A percentile compares a stretch with the other conserved stretches of the same genome.
Conservation (phyloP, 805 yeast genomes). For the Wickerhamiella occidentalis region DNA sequence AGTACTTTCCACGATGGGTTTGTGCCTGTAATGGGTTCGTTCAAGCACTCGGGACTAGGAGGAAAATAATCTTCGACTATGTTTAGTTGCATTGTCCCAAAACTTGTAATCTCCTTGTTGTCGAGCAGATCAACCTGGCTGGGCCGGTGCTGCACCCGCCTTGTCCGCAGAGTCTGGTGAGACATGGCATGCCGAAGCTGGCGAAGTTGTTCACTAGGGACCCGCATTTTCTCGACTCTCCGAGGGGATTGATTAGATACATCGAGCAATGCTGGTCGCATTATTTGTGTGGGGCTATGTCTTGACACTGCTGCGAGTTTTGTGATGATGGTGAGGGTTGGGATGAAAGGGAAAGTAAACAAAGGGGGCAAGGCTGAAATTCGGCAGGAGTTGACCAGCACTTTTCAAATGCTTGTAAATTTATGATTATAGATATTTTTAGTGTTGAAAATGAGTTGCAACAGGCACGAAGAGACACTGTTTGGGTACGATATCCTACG, state of each 20-base stretch:
- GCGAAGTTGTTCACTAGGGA: slow-evolving; percentile 14
- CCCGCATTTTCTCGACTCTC: slow-evolving; percentile 20
- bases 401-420: not conserved
- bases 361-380: not conserved
- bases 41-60: slow-evolving; percentile 5
- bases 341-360: not conserved
- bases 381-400: too few species aligned
- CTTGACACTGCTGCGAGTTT: not conserved
- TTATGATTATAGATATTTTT: too few species aligned
- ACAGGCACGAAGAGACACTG: too few species aligned
- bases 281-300: not conserved
- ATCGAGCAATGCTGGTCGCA: slow-evolving; percentile 12
- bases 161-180: slow-evolving; percentile 7
- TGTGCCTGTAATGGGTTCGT: not conserved
- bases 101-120: slow-evolving; percentile 30
- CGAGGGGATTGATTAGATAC: slow-evolving; percentile 17
- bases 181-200: slow-evolving; percentile 13
- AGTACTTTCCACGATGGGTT: slow-evolving; percentile 20
- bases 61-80: slow-evolving; percentile 27
- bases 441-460: too few species aligned
- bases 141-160: slow-evolving; percentile 14
- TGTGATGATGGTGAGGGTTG: not conserved
- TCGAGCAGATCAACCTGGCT: slow-evolving; percentile 34
- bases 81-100: slow-evolving; percentile 17
- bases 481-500: too few species aligned